phyloP scores from a whole-genome alignment of 176 grass and related monocot genomes.

The Eremochloa ophiuroides region DNA sequence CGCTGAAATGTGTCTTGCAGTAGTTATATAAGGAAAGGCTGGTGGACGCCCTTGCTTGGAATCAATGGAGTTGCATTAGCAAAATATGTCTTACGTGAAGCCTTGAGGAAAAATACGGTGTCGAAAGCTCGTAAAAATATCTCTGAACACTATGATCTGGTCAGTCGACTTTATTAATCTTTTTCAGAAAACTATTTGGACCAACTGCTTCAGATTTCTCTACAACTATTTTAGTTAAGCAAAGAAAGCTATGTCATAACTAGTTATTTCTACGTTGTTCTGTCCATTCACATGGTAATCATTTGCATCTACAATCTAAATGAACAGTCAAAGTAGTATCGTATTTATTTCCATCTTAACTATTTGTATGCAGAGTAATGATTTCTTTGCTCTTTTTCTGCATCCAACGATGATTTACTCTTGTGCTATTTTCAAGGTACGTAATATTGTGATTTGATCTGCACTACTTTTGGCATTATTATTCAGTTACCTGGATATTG shows the following conservation, averaged over 20 bases:
- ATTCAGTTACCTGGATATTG: neutral
- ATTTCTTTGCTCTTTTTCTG: constrained; percentile 71
- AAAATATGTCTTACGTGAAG: too few relatives aligned
- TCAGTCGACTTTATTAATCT: neutral
- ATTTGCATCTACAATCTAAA: neutral
- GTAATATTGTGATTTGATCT: neutral
- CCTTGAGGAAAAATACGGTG: too few relatives aligned
- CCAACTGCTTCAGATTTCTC: too few relatives aligned
- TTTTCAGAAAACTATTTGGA: neutral
- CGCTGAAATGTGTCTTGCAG: neutral
- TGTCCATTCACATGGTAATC: neutral
- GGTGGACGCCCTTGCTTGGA: too few relatives aligned
- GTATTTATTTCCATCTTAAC: neutral
- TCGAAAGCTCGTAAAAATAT: too few relatives aligned
- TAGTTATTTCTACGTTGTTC: neutral
- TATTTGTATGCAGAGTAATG: constrained; percentile 48
- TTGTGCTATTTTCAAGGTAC: constrained; percentile 69
- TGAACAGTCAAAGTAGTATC: neutral
- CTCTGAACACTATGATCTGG: too few relatives aligned
- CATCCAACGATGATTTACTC: constrained; percentile 84
- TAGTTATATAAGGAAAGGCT: constrained; percentile 21
- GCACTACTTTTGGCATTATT: too few relatives aligned
- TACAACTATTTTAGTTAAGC: too few relatives aligned
- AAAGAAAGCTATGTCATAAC: neutral
- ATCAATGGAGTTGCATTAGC: too few relatives aligned